Conservation (phyloP, 768 basidiomycete species). For the Agrocybe praecox region DNA sequence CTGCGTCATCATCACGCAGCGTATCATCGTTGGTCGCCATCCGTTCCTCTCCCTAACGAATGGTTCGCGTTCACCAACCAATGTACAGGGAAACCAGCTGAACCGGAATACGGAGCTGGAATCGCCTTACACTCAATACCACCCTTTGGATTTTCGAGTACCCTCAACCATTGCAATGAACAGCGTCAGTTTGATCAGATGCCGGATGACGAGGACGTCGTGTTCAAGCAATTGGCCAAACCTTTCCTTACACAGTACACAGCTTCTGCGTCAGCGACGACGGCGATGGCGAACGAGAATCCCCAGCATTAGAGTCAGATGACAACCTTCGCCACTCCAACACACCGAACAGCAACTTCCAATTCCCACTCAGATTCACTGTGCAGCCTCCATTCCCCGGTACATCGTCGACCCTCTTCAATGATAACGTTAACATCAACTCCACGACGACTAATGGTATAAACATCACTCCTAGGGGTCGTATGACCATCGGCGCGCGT, state of each 20-base stretch:
- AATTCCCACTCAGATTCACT: neutral
- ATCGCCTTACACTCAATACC: conserved; percentile 48
- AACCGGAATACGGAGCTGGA: conserved; percentile 24
- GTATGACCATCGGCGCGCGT: no score
- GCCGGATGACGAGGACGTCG: neutral
- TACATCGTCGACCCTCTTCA: neutral
- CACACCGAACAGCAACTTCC: no score
- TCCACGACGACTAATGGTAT: conserved; percentile 6
- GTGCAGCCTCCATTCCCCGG: neutral
- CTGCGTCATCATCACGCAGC: no score
- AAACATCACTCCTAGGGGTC: neutral
- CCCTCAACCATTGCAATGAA: conserved; percentile 4
- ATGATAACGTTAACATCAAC: neutral
- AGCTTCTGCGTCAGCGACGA: neutral
- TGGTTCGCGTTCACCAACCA: conserved; percentile 26
- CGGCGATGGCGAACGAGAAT: neutral
- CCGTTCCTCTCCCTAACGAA: conserved; percentile 63
- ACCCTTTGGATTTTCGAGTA: conserved; percentile 36
- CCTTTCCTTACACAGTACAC: conserved; percentile 1
- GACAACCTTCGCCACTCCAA: no score
- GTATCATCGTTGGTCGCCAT: conserved; percentile 63
- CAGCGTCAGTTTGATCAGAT: neutral
- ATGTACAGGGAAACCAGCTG: neutral
- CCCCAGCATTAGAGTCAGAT: neutral
- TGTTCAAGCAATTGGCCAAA: conserved; percentile 5